Conservation (phyloP, 768 basidiomycete genomes). For the Lyophyllum shimeji region DNA sequence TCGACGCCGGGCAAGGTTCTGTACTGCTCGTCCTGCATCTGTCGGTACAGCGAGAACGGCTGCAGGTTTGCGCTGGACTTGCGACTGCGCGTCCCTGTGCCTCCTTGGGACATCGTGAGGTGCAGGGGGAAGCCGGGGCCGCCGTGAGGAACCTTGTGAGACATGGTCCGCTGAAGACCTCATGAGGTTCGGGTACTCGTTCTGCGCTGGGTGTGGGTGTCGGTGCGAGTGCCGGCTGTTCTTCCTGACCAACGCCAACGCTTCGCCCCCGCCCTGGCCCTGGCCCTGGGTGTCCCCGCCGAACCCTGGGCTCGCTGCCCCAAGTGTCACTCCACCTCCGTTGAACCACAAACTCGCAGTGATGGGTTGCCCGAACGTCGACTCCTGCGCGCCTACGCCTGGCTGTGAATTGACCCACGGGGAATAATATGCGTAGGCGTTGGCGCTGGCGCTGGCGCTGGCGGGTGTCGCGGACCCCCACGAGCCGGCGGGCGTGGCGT, state of each 20-base stretch:
- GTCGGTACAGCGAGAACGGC: conserved; percentile 21
- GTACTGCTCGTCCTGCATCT: conserved; percentile 23
- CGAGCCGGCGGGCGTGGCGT: conserved; percentile 18
- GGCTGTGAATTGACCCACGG: conserved; percentile 6
- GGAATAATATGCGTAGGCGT: neutral
- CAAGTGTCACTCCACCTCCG: conserved; percentile 15
- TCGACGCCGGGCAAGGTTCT: conserved; percentile 38
- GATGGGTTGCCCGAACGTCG: conserved; percentile 21
- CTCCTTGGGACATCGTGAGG: conserved; percentile 8
- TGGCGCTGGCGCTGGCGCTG: conserved; percentile 9
- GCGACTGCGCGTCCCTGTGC: conserved; percentile 3
- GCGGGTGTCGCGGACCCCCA: conserved; percentile 18
- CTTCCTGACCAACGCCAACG: conserved; percentile 7
- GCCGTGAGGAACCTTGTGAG: conserved; percentile 9
- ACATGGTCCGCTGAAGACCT: conserved; percentile 18
- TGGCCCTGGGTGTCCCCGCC: neutral
- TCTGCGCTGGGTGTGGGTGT: neutral
- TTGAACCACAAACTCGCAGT: conserved; percentile 20
- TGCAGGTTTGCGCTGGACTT: conserved; percentile 4
- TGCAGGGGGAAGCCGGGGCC: conserved; percentile 10
- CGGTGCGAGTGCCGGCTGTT: conserved; percentile 10
- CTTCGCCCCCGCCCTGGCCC: neutral
- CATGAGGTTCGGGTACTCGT: neutral
- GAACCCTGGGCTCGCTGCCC: neutral
- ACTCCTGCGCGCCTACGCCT: neutral